Evolutionary conservation across 202 grass and related monocot species (phyloP).

Genomic region (Digitaria exilis): DNA sequence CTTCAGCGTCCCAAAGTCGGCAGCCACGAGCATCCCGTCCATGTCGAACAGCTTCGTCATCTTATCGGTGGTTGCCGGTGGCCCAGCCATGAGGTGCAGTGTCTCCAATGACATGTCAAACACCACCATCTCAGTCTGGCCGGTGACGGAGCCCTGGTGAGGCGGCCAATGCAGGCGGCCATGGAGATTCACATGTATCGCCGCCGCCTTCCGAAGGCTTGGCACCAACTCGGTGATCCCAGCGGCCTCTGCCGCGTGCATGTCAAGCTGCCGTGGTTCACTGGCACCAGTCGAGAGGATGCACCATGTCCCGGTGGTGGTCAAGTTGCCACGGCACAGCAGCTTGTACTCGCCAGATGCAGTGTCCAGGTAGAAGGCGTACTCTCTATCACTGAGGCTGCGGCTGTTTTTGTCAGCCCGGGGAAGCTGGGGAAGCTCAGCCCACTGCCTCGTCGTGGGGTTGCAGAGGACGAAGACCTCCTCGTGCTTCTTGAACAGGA

Average conservation of each 20-base stretch:
- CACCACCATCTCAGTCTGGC: neutral
- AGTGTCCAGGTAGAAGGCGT: slow-evolving; percentile 18
- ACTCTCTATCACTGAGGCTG: neutral
- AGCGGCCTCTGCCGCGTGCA: neutral
- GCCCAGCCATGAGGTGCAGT: neutral
- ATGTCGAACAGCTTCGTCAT: neutral
- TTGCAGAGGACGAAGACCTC: neutral
- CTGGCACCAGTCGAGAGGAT: neutral
- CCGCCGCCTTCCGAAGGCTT: too few species aligned
- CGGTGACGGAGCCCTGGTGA: neutral
- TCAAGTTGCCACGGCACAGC: neutral
- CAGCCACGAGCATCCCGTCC: neutral
- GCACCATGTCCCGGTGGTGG: neutral
- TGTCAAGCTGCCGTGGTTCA: neutral
- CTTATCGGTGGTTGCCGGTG: neutral
- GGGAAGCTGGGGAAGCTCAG: neutral
- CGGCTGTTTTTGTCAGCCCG: too few species aligned
- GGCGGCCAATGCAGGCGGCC: slow-evolving; percentile 7
- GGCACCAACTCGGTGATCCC: neutral
- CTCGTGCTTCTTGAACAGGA: neutral
- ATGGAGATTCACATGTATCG: neutral
- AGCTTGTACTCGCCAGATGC: slow-evolving; percentile 7
- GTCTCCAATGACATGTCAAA: slow-evolving; percentile 17
- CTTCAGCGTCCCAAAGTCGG: neutral
- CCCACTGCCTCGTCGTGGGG: neutral